Evolutionary conservation across 768 basidiomycete genomes (phyloP), one percentile per base, ranked within the genome.

Genomic region (Podaxis mareebaensis): DNA sequence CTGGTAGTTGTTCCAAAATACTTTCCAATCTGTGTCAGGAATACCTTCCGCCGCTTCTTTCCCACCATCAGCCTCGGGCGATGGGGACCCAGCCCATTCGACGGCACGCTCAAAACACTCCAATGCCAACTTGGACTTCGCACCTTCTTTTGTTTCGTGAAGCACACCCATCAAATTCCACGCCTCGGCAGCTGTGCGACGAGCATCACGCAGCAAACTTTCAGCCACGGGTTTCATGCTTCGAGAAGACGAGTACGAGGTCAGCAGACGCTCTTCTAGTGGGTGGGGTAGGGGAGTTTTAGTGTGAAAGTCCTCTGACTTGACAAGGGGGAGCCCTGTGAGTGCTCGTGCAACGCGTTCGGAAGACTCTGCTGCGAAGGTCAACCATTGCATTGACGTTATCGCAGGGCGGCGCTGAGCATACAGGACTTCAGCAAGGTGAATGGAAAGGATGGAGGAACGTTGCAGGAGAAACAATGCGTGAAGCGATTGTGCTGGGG

Each of bases 141-240:
- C 66, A 6, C 77, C 74, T 72, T 80, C 67, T 67, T 67, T 65
- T 36, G 66, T 49, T 68, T 91, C 88, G n/a, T 79, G 78, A 7
- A 93, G 74, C 44, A 91, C 75, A 12, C 91, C 91, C 72, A 87
- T 78, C 64, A 92, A 75, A 69, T 85, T 88, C 89, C 90, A 92
- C 4, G 90, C 85, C 72, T 91, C 88, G 0, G 88, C 87, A 15
- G 90, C 86, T 28, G 88, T 85, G 51, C 89, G 78, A 15, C 88
- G 82, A 17, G 91, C 83, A 70, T 92, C 89, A 30, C 87, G 85
- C 58, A 92, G 79, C 15, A 92, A 75, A 57, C 77, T 78, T 49
- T 69, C 73, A 28, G 91, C 89, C 6, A 85, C 83, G 59, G 77
- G 80, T 60, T 74, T 78, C 79, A 91, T 82, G 46, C 78, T 76